Evolutionary conservation across 805 yeast genomes (phyloP).

Genomic region (Maudiozyma bulderi): DNA sequence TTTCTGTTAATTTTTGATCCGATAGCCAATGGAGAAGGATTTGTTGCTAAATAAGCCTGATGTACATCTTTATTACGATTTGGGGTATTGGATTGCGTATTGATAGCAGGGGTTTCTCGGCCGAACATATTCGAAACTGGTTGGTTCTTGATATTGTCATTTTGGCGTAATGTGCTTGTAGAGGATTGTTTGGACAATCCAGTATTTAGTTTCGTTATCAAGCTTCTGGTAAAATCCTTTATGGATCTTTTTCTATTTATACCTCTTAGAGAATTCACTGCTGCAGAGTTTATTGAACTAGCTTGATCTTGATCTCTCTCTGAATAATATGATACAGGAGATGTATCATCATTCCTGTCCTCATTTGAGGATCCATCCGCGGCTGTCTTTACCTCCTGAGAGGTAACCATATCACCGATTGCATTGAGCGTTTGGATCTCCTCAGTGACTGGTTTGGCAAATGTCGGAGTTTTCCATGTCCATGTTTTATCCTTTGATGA

Average conservation of each 20-base stretch:
- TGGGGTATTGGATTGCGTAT: no score
- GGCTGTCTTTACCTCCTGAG: not conserved
- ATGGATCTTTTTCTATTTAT: conserved; percentile 11
- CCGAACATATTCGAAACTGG: no score
- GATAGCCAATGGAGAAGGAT: no score
- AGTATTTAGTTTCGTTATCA: not conserved
- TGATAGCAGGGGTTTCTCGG: no score
- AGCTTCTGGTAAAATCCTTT: conserved; percentile 5
- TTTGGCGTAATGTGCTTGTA: no score
- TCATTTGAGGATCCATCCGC: not conserved
- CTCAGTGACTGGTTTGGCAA: conserved; percentile 18
- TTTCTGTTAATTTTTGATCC: no score
- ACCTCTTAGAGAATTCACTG: conserved; percentile 21
- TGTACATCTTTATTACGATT: no score
- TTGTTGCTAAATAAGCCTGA: no score
- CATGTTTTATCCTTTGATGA: conserved; percentile 7
- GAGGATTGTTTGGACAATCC: not conserved
- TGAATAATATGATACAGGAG: not conserved
- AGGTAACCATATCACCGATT: conserved; percentile 14
- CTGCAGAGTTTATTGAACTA: conserved; percentile 12
- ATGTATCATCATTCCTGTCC: not conserved
- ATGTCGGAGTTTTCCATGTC: conserved; percentile 22
- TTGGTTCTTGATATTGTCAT: no score
- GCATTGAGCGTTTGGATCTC: conserved; percentile 18
- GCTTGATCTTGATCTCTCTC: not conserved